phyloP scores from a whole-genome alignment of 2,329 filamentous ascomycete genomes.

The Hypoxylon sp. region DNA sequence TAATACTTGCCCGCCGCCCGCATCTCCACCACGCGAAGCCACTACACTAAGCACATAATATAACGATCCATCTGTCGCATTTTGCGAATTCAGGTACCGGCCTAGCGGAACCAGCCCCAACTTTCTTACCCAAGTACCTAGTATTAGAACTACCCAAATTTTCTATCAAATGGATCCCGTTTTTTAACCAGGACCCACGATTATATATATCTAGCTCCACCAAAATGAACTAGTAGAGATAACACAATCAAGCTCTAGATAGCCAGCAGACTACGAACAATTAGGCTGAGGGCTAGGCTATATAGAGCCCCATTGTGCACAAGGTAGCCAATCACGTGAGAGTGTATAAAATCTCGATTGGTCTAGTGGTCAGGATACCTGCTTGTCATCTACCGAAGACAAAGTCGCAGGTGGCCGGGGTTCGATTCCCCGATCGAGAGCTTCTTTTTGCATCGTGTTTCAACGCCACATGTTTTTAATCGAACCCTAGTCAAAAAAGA shows the following conservation, averaged over 20 bases:
- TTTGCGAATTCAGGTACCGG: not conserved
- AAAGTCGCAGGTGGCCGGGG: constrained; percentile 51
- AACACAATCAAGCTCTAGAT: not conserved
- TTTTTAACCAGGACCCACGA: constrained; percentile 2
- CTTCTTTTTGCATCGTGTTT: not conserved
- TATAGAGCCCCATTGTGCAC: not conserved
- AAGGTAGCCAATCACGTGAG: not conserved
- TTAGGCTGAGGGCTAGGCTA: not conserved
- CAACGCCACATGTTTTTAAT: not conserved
- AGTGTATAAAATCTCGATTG: constrained; percentile 28
- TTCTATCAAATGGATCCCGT: not conserved
- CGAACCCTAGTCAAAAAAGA: not conserved
- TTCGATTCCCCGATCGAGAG: constrained; percentile 57
- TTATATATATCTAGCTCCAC: not conserved
- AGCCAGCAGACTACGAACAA: not conserved
- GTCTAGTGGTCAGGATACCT: constrained; percentile 42
- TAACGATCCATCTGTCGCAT: not conserved
- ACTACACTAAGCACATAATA: no score
- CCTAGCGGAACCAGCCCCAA: not conserved
- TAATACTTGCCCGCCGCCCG: not conserved
- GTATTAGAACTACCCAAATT: no score
- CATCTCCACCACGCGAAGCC: no score
- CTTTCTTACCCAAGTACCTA: no score
- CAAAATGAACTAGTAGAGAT: not conserved
- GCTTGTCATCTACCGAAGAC: constrained; percentile 29